Evolutionary conservation across 139 green algal species (phyloP), one percentile per base, ranked within the genome.

Genomic region (Bryopsis sp.): DNA sequence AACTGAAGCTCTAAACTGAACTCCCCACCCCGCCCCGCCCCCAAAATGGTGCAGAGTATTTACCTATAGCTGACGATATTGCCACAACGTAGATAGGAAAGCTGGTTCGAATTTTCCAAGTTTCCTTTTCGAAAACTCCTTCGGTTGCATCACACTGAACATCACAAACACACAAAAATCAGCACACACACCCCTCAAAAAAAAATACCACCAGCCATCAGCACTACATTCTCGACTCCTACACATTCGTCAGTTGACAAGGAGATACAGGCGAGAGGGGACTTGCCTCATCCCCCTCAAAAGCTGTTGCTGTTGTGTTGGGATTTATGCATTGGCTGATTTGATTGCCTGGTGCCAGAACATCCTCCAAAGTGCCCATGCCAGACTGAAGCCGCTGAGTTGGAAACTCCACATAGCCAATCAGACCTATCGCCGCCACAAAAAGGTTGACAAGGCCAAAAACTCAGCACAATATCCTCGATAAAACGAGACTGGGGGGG

Each of bases 41-140:
- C n/a, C n/a, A n/a, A n/a, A n/a, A n/a, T n/a, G n/a, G n/a, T n/a
- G n/a, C n/a, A n/a, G n/a, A n/a, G 38, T 1, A 32, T 75, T 28
- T 34, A 76, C 84, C 90, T 3, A 92, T 43, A 4, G 95, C 89
- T 2, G 90, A 87, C 32, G 81, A 76, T 19, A 98, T 73, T 19
- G 87, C 87, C 71, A 97, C 95, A 48, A 95, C 71, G 80, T 98
- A 98, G 4, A 95, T 80, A 1, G 85, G 74, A 62, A 97, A 84
- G 4, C 84, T 88, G 4, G 84, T 78, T 0, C 90, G 77, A 39
- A 91, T 37, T 64, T 82, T 86, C 85, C 85, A 95, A 2, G 46
- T 84, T 28, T 82, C 59, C 1, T 38, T 64, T 2, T 66, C 34
- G 35, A 87, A 71, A 19, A 58, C 60, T 0, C 34, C 63, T 46